phyloP scores from a whole-genome alignment of 495 filamentous ascomycete genomes.

The Lasiosphaeriaceae sp. region DNA sequence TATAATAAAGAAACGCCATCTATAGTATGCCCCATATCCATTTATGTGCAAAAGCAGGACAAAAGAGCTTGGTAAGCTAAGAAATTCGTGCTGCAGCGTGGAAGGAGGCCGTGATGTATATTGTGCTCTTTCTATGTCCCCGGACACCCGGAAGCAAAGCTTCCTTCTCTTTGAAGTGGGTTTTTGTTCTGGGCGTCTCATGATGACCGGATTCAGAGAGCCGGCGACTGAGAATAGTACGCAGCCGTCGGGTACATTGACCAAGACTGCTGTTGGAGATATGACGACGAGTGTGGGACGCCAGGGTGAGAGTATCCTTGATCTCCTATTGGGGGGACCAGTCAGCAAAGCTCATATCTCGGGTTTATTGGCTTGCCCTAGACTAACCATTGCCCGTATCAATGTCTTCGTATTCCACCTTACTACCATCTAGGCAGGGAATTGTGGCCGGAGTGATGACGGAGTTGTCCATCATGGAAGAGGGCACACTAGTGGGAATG shows the following conservation, averaged over 20 bases:
- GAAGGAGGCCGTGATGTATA: too few relatives aligned
- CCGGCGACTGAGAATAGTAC: constrained; percentile 13
- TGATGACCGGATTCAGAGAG: constrained; percentile 6
- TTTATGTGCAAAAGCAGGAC: too few relatives aligned
- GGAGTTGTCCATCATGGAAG: constrained; percentile 28
- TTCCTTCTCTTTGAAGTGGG: too few relatives aligned
- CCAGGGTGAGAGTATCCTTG: constrained; percentile 4
- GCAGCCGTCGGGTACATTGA: constrained; percentile 13
- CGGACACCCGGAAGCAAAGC: too few relatives aligned
- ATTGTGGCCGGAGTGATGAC: constrained; percentile 20
- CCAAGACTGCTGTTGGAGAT: constrained; percentile 20
- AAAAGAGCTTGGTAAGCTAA: too few relatives aligned
- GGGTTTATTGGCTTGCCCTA: neutral
- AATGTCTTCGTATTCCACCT: constrained; percentile 21
- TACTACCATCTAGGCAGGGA: constrained; percentile 13
- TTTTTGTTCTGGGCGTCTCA: too few relatives aligned
- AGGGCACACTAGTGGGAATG: constrained; percentile 35
- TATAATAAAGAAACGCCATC: too few relatives aligned
- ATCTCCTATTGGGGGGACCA: neutral
- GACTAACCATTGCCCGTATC: constrained; percentile 18
- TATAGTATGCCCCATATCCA: too few relatives aligned
- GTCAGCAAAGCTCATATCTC: neutral
- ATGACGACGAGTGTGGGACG: constrained; percentile 11
- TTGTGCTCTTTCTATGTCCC: too few relatives aligned
- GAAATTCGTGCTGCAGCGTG: too few relatives aligned